Percentiles rank a stretch among this genome's conserved stretches.
phyloP scores from a whole-genome alignment of 2,329 filamentous ascomycete genomes.

The Sporothrix pseudoabietina region DNA sequence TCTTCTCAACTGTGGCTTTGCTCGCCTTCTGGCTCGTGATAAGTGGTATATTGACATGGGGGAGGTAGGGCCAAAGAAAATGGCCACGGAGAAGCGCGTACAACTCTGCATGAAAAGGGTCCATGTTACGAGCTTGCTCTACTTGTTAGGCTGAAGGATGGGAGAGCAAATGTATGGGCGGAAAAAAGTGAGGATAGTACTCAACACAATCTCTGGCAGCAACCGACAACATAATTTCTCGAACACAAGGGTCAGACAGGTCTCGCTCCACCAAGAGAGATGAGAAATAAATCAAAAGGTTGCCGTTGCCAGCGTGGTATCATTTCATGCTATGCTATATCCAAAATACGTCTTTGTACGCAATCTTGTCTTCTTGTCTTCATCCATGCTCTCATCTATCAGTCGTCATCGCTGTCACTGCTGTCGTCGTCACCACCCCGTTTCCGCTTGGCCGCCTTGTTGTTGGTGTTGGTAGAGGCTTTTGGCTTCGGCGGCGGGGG shows the following conservation, averaged over 20 bases:
- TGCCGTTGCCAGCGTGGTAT: slow-evolving; percentile 26
- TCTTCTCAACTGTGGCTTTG: not conserved
- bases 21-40: not conserved
- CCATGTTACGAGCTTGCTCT: not conserved
- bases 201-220: not conserved
- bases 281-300: not conserved
- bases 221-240: not conserved
- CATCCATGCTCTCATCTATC: not conserved
- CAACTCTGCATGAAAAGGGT: not conserved
- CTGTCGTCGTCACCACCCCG: slow-evolving; percentile 20
- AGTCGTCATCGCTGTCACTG: slow-evolving; percentile 29
- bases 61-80: not conserved
- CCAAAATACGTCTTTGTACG: not conserved
- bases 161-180: no score
- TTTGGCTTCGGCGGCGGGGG: slow-evolving; percentile 30
- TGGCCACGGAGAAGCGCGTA: not conserved
- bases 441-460: slow-evolving; percentile 35
- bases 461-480: slow-evolving; percentile 24
- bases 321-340: slow-evolving; percentile 15
- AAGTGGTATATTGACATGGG: not conserved
- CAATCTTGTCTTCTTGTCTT: slow-evolving; percentile 29
- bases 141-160: not conserved
- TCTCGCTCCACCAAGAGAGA: not conserved
- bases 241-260: not conserved
- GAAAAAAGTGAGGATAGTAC: no score